phyloP scores from a whole-genome alignment of 2,329 filamentous ascomycete genomes.

The Didymella exigua region DNA sequence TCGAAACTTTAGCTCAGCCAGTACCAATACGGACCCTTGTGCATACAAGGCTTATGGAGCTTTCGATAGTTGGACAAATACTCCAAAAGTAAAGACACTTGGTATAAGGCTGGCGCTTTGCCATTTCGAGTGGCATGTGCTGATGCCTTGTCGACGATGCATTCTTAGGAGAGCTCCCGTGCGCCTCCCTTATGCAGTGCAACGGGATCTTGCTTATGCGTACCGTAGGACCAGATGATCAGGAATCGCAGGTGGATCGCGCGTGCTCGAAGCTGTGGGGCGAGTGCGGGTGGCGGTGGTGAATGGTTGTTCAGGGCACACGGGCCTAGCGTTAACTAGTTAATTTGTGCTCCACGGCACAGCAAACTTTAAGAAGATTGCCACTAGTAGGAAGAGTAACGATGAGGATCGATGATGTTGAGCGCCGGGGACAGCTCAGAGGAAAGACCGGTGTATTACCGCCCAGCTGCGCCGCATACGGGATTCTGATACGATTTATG shows the following conservation, averaged over 20 bases:
- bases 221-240: background rate
- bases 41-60: constrained; percentile 7
- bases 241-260: background rate
- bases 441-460: background rate
- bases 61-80: constrained; percentile 21
- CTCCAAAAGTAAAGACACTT: constrained; percentile 17
- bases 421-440: background rate
- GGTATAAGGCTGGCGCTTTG: constrained; percentile 15
- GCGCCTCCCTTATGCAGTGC: constrained; percentile 9
- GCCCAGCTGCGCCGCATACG: constrained; percentile 3
- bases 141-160: constrained; percentile 9
- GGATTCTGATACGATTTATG: constrained; percentile 1
- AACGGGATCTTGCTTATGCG: constrained; percentile 13
- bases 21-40: background rate
- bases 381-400: background rate
- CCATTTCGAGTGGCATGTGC: constrained; percentile 6
- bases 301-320: background rate
- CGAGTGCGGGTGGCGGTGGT: constrained; percentile 7
- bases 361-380: background rate
- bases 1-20: background rate
- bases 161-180: constrained; percentile 3
- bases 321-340: constrained; percentile 12
- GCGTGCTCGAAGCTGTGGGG: constrained; percentile 1
- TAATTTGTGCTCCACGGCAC: background rate
- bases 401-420: background rate